Evolutionary conservation across 306 rosid genomes (phyloP).

Genomic region (Begonia fuchsioides): DNA sequence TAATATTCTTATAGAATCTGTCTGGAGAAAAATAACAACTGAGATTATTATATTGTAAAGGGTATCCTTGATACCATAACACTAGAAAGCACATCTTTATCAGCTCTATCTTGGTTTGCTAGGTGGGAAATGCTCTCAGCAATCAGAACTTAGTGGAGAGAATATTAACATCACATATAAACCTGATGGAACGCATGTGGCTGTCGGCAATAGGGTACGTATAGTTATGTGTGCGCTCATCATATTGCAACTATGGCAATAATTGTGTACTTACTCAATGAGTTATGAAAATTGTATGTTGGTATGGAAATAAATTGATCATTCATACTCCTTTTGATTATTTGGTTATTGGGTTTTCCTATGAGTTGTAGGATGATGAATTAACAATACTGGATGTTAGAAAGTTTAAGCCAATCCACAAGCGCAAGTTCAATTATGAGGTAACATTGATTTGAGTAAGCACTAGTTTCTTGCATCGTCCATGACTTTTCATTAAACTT

Average conservation of each 20-base stretch:
- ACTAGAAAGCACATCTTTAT: not conserved
- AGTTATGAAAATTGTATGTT: constrained; percentile 2
- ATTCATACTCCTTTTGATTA: constrained; percentile 1
- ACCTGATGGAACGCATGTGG: constrained; percentile 87
- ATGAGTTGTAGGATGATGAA: constrained; percentile 61
- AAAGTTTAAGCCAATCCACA: constrained; percentile 83
- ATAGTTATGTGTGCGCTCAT: not conserved
- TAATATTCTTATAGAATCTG: not conserved
- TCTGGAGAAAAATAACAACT: too few species aligned
- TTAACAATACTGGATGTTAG: constrained; percentile 89
- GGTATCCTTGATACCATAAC: too few species aligned
- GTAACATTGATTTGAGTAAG: constrained; percentile 17
- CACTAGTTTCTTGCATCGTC: not conserved
- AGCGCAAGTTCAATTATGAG: constrained; percentile 89
- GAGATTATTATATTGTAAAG: too few species aligned
- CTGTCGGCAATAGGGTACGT: constrained; percentile 90
- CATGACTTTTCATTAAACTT: not conserved
- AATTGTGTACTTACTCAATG: constrained; percentile 2
- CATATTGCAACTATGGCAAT: constrained; percentile 4
- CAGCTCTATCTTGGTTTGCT: constrained; percentile 14
- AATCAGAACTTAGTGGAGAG: constrained; percentile 85
- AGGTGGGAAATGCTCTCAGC: constrained; percentile 93
- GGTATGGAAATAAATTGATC: not conserved
- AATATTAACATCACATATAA: constrained; percentile 92
- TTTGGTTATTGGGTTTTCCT: constrained; percentile 9